Percentiles rank a stretch among this genome's conserved stretches.
These are phyloP conservation scores for Hibiscus syriacus DNA, from an alignment of 345 rosid species.

Conservation along the genomic window DNA sequence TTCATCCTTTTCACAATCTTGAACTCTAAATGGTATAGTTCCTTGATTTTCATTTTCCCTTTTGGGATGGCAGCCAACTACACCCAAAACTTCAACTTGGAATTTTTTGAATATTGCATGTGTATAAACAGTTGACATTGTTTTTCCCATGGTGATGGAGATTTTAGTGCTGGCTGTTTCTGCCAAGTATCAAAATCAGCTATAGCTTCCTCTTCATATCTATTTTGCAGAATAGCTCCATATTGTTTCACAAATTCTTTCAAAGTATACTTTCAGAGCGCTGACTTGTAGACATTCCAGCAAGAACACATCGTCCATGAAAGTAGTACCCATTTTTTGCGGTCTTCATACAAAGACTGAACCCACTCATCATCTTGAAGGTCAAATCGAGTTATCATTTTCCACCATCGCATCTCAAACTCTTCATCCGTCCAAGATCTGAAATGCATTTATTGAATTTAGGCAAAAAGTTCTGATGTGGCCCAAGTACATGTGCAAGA, in stretches of 20 bases:
- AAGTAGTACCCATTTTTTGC: conserved; percentile 49
- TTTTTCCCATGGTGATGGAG: conserved; percentile 71
- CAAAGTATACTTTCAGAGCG: conserved; percentile 54
- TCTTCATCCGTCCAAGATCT: conserved; percentile 54
- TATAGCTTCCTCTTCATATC: conserved; percentile 58
- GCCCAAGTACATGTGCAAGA: conserved; percentile 32
- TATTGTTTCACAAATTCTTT: conserved; percentile 57
- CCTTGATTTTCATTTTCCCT: conserved; percentile 43
- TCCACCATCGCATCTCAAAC: conserved; percentile 58
- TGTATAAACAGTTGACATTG: conserved; percentile 50
- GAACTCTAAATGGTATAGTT: conserved; percentile 43
- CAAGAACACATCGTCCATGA: conserved; percentile 38
- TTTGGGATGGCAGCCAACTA: conserved; percentile 61
- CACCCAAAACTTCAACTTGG: conserved; percentile 64
- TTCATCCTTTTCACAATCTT: conserved; percentile 53
- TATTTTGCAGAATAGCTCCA: conserved; percentile 43
- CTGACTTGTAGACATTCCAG: conserved; percentile 50
- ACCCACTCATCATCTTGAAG: conserved; percentile 49
- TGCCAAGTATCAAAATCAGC: conserved; percentile 66
- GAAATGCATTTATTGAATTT: conserved; percentile 56
- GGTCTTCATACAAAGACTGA: conserved; percentile 47
- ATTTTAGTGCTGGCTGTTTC: conserved; percentile 55
- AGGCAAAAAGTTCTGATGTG: conserved; percentile 41
- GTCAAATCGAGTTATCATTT: conserved; percentile 50
- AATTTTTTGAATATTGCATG: conserved; percentile 58